Percentiles rank a stretch among this genome's conserved stretches.
Evolutionary conservation across 2,329 filamentous ascomycete species (phyloP).

Genomic region (Onygena corvina): DNA sequence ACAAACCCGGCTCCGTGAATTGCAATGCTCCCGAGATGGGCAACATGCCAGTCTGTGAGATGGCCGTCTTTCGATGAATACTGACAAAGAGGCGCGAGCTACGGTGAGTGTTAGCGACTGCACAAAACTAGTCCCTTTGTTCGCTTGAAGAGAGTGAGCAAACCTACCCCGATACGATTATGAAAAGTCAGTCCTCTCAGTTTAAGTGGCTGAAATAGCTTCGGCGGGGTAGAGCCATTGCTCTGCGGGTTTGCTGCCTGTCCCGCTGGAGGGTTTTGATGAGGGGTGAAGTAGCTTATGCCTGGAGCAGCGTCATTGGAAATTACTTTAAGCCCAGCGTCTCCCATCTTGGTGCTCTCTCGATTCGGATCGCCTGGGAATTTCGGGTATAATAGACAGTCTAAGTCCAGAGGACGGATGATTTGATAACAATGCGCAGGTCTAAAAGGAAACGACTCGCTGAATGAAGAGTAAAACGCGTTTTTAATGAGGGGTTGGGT

Average conservation of each 20-base stretch:
- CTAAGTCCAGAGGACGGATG: too few species aligned
- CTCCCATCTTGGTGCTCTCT: not conserved
- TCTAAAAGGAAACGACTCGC: too few species aligned
- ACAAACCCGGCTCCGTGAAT: conserved; percentile 58
- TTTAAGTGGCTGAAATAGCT: conserved; percentile 48
- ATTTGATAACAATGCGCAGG: too few species aligned
- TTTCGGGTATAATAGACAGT: too few species aligned
- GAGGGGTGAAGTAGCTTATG: conserved; percentile 28
- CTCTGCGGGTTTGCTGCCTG: conserved; percentile 32
- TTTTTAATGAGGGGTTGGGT: too few species aligned
- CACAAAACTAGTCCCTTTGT: not conserved
- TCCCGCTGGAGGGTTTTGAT: conserved; percentile 27
- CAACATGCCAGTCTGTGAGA: conserved; percentile 66
- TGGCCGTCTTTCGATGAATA: conserved; percentile 59
- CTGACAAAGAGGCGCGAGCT: conserved; percentile 53
- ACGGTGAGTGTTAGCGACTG: not conserved
- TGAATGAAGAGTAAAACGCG: too few species aligned
- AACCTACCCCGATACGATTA: conserved; percentile 49
- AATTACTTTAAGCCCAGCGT: conserved; percentile 14
- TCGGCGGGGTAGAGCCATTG: conserved; percentile 35
- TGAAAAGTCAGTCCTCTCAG: conserved; percentile 51
- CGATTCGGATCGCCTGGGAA: too few species aligned
- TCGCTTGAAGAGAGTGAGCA: not conserved
- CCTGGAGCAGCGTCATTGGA: conserved; percentile 26
- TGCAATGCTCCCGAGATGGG: conserved; percentile 66